Base-by-base conservation (phyloP, 768 basidiomycete species). In the Serendipita sp. region DNA sequence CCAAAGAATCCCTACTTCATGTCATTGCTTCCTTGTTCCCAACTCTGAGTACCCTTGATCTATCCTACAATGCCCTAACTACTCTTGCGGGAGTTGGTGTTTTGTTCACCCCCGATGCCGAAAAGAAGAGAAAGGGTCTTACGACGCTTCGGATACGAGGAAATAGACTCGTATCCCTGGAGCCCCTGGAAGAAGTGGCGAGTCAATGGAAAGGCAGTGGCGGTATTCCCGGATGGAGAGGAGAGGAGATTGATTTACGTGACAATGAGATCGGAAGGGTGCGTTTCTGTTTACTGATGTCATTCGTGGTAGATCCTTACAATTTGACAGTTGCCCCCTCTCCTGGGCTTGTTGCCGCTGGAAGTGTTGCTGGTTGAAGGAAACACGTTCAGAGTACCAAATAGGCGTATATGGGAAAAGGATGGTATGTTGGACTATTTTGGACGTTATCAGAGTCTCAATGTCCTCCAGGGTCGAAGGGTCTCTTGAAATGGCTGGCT, bases 351-450 rank as follows among this genome's bases (percentile, higher is more conserved):
- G 63, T 70, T 91, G 61, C 85, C 88, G 16, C 71, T 91, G 67
- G 89, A 91, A 60, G 83, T 89, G 5, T 82, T 92, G 64, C 72
- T 90, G 67, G 89, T 92, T 38, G 90, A 91, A 68, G 88, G 89
- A 17, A 92, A 92, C 72, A 74, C 88, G 14, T 92, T 92, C 76
- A 84, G 89, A 30, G 82, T 89, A 20, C 89, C 89, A 0, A 82
- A 84, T 63, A 76, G 89, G 65, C 77, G 84, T 22, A 83, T 92
- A 9, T 92, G 89, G 89, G 90, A 91, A 70, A 76, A 88, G 51
- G 89, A 91, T 68, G 89, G 70, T 70, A 41, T 22, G 69, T 64
- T n/a, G 20, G 20, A 38, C 30, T 61, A 16, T 24, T 5, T 28
- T 43, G 20, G 34, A 28, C 28, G 22, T 22, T 43, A 33, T 11